Conservation (phyloP, 2,329 filamentous ascomycete species). For the Berkeleyomyces basicola region DNA sequence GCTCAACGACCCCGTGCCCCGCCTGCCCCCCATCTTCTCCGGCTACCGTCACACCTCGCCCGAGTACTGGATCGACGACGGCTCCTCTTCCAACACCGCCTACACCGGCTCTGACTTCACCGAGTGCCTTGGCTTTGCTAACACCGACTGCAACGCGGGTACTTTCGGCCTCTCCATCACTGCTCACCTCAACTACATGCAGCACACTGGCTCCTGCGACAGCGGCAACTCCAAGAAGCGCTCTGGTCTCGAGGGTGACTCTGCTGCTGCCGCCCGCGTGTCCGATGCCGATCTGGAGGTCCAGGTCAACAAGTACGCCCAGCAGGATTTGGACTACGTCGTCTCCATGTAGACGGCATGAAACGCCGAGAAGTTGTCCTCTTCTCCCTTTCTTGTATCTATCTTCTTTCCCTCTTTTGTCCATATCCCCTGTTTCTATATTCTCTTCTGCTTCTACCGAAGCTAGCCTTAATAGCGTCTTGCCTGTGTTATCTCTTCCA, state of each 20-base stretch:
- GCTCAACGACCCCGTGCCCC: constrained; percentile 47
- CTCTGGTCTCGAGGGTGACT: constrained; percentile 5
- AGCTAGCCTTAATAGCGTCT: not conserved
- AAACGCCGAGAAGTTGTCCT: not conserved
- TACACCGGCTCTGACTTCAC: constrained; percentile 26
- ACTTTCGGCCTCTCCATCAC: constrained; percentile 27
- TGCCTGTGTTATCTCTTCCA: not conserved
- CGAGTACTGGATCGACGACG: constrained; percentile 46
- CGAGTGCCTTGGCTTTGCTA: constrained; percentile 32
- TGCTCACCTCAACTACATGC: constrained; percentile 35
- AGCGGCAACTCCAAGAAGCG: not conserved
- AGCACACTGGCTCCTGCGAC: constrained; percentile 25
- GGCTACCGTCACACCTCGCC: constrained; percentile 51
- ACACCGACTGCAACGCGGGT: constrained; percentile 34
- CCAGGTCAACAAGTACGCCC: constrained; percentile 22
- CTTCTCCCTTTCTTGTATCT: not conserved
- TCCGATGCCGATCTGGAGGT: constrained; percentile 25
- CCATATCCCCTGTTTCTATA: not conserved
- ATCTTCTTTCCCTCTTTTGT: not conserved
- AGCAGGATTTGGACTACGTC: constrained; percentile 22
- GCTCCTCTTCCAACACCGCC: constrained; percentile 20
- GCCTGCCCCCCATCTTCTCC: constrained; percentile 43
- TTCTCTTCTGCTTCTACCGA: not conserved
- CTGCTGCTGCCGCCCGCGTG: constrained; percentile 12
- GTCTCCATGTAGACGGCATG: constrained; percentile 12